Evolutionary conservation across 2,329 filamentous ascomycete genomes (phyloP).

Genomic region (Colletotrichum cuscutae): DNA sequence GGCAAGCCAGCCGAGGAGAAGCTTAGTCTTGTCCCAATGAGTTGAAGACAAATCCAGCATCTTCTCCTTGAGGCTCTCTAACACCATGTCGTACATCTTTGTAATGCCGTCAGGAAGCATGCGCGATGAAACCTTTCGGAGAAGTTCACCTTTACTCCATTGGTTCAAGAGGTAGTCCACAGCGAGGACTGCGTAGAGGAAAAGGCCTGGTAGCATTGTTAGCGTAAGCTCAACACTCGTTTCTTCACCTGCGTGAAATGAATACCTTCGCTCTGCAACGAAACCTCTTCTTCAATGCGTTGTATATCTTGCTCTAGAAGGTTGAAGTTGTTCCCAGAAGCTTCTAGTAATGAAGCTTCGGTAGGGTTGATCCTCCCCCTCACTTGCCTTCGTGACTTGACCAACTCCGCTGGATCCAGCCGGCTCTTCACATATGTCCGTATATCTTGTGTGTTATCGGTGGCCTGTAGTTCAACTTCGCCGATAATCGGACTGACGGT

Average conservation of each 20-base stretch:
- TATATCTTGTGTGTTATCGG: conserved; percentile 26
- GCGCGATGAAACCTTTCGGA: conserved; percentile 35
- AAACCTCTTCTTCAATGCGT: conserved; percentile 22
- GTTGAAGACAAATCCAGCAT: background rate
- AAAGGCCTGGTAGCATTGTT: conserved; percentile 39
- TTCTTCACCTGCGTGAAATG: background rate
- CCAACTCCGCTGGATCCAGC: background rate
- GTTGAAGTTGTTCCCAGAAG: background rate
- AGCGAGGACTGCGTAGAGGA: conserved; percentile 45
- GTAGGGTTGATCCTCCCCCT: background rate
- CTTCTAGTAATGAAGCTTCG: background rate
- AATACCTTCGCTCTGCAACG: conserved; percentile 25
- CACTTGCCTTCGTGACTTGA: background rate
- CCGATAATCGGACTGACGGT: conserved; percentile 36
- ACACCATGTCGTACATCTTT: conserved; percentile 38
- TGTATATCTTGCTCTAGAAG: background rate
- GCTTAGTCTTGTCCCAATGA: conserved; percentile 40
- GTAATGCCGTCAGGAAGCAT: conserved; percentile 27
- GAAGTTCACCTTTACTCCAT: conserved; percentile 34
- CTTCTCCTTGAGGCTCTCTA: conserved; percentile 32
- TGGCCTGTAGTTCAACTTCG: conserved; percentile 43
- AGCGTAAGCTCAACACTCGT: background rate
- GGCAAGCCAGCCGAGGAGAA: conserved; percentile 51
- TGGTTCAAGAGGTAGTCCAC: conserved; percentile 42
- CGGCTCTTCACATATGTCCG: conserved; percentile 14